Evolutionary conservation across 345 rosid genomes (phyloP).

Genomic region (Eutrema heterophyllum): DNA sequence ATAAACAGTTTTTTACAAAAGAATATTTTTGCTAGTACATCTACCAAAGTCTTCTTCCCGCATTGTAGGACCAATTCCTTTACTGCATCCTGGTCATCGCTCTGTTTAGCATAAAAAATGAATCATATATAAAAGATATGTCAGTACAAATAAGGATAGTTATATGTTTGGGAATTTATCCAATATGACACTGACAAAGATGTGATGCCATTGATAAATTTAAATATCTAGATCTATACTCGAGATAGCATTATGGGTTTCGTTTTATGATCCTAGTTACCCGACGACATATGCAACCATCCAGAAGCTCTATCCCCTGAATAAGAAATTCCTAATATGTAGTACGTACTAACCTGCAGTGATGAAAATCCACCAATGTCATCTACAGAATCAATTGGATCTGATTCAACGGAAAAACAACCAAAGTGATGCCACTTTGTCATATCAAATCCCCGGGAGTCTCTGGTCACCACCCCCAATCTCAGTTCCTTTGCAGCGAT

Average conservation of each 20-base stretch:
- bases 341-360: constrained; percentile 47
- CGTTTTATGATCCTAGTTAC: not conserved
- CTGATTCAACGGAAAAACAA: constrained; percentile 45
- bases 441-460: constrained; percentile 60
- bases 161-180: not conserved
- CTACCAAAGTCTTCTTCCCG: constrained; percentile 26
- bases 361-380: constrained; percentile 56
- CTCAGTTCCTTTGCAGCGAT: constrained; percentile 55
- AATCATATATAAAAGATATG: not conserved
- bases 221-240: not conserved
- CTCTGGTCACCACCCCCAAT: constrained; percentile 54
- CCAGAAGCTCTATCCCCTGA: not conserved
- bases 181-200: not conserved
- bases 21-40: constrained; percentile 11
- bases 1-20: too few species aligned
- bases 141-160: not conserved
- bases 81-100: constrained; percentile 63
- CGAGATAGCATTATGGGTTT: not conserved
- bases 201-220: not conserved
- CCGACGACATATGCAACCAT: not conserved
- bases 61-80: constrained; percentile 40
- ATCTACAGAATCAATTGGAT: constrained; percentile 32
- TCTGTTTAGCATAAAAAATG: constrained; percentile 34
- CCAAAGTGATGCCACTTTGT: constrained; percentile 74
- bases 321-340: not conserved